Base-by-base conservation (phyloP, 2,329 filamentous ascomycete genomes). In the Claviceps lovelessii region DNA sequence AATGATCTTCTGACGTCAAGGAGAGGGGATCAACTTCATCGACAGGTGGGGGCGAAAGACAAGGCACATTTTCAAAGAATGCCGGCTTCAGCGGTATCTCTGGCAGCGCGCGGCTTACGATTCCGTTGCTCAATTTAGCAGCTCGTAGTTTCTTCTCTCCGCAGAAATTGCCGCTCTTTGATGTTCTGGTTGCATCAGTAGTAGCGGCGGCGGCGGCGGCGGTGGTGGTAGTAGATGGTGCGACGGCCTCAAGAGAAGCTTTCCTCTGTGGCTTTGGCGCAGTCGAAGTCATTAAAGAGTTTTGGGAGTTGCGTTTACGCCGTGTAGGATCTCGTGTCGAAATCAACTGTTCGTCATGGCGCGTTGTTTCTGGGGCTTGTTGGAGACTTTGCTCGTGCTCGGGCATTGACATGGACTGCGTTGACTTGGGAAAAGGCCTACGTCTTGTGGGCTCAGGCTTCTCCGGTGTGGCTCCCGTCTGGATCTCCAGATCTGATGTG, bases 1-100 rank as follows among this genome's bases (percentile, higher is more conserved):
- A n/a, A 28, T 54, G 41, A 31, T 42, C 37, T 8, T 57, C 45
- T 42, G 17, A 58, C 58, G 28, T 56, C 55, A 61, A 60, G 1
- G 59, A 59, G 6, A 56, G 57, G 13, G 56, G 50, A 5, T 59
- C 58, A 7, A 61, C 51, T 47, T 62, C 59, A 11, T 59, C 54
- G 9, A 59, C 48, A 4, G 57, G 44, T 13, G 66, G 63, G 39
- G 65, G 58, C 5, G 67, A 61, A 4, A 51, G 53, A 17, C 57
- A 57, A 9, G 58, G 55, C 7, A 72, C 60, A 46, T 70, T 70
- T 49, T 72, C 70, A 47, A 71, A 72, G 48, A 72, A 71, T 0
- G 65, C 64, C 5, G 69, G 66, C 44, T 67, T 68, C 1, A 64
- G 56, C 5, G 70, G 66, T 23, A 70, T 63, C 45, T 70, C 69